Conservation (phyloP, 2,329 filamentous ascomycete species). For the Monosporascus sp. region DNA sequence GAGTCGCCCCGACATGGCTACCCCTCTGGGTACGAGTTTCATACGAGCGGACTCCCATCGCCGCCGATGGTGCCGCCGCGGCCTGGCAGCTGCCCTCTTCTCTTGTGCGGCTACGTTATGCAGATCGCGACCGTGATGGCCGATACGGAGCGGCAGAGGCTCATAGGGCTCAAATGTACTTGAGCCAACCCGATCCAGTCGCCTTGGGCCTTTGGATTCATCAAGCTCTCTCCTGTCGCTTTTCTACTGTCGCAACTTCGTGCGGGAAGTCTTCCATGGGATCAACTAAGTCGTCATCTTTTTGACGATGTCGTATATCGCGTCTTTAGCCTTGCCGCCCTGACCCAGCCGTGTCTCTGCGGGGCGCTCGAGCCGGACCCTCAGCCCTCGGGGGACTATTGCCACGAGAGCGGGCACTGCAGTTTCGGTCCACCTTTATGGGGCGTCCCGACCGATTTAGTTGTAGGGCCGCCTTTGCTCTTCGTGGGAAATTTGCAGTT, state of each 20-base stretch:
- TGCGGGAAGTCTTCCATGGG: conserved; percentile 1
- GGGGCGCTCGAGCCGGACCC: conserved; percentile 5
- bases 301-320: conserved; percentile 1
- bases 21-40: conserved; percentile 6
- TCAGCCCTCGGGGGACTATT: conserved; percentile 2
- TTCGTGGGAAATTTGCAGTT: conserved; percentile 3
- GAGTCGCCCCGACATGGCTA: conserved; percentile 3
- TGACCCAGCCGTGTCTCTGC: conserved; percentile 5
- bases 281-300: conserved; percentile 3
- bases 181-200: conserved; percentile 5
- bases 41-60: conserved; percentile 1
- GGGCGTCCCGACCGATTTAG: conserved; percentile 7
- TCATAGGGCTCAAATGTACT: conserved; percentile 6
- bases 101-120: background rate
- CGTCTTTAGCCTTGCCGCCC: background rate
- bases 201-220: conserved; percentile 5
- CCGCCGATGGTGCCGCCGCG: conserved; percentile 2
- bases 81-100: conserved; percentile 3
- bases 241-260: conserved; percentile 9
- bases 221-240: conserved; percentile 9
- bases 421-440: conserved; percentile 5
- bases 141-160: conserved; percentile 2
- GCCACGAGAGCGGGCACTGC: conserved; percentile 4
- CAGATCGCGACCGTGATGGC: conserved; percentile 3
- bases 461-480: conserved; percentile 5